phyloP scores from a whole-genome alignment of 352 stramenopile species.

The Phytopythium cucurbitacearum region DNA sequence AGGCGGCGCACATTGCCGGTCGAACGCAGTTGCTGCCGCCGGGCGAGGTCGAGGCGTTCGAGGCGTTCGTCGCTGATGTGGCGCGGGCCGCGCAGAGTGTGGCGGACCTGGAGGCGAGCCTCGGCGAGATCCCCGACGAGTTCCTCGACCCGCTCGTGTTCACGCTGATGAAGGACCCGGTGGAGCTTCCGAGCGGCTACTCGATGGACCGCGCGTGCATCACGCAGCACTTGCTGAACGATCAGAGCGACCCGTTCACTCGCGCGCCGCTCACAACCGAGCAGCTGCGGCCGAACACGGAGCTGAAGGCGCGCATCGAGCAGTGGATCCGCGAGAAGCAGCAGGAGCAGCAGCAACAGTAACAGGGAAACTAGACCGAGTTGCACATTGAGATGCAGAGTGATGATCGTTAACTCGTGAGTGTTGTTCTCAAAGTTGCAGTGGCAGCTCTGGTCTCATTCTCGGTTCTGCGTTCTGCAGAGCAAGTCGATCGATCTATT shows the following conservation, averaged over 20 bases:
- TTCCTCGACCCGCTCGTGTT: conserved; percentile 95
- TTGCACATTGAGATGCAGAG: neutral
- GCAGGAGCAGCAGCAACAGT: conserved; percentile 12
- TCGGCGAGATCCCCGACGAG: conserved; percentile 94
- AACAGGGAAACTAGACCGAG: too few relatives aligned
- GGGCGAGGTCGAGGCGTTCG: conserved; percentile 40
- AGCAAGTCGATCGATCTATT: neutral
- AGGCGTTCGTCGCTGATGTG: conserved; percentile 54
- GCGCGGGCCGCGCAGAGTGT: conserved; percentile 38
- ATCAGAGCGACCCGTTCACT: conserved; percentile 97
- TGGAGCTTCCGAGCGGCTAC: conserved; percentile 86
- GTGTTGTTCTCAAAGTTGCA: neutral
- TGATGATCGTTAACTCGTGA: neutral
- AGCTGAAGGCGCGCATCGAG: conserved; percentile 67
- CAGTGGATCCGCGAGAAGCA: conserved; percentile 45
- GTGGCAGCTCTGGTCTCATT: neutral
- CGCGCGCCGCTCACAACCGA: conserved; percentile 82
- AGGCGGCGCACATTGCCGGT: conserved; percentile 61
- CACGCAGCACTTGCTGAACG: conserved; percentile 95
- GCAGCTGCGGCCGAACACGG: conserved; percentile 50
- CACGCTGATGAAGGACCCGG: conserved; percentile 96
- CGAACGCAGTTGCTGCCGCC: conserved; percentile 59
- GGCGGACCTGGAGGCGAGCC: conserved; percentile 64
- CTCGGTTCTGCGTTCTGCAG: neutral
- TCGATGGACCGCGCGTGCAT: conserved; percentile 94